Evolutionary conservation across 495 filamentous ascomycete genomes (phyloP).

Genomic region (Podospora appendiculata): DNA sequence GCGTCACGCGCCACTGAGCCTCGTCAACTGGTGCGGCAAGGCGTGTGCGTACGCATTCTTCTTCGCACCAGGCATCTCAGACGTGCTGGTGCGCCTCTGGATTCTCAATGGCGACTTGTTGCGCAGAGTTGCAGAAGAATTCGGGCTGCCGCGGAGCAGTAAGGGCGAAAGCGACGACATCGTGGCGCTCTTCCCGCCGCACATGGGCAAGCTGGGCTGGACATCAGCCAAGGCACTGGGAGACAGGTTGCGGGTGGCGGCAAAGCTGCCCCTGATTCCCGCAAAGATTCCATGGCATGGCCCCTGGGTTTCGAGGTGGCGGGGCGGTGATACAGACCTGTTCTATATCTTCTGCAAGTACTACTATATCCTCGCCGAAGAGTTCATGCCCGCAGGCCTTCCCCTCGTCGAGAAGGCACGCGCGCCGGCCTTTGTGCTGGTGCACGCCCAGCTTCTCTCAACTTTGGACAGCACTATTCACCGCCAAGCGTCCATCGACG

Average conservation of each 20-base stretch:
- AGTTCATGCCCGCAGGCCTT: conserved; percentile 63
- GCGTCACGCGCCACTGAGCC: conserved; percentile 78
- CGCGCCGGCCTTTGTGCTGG: conserved; percentile 71
- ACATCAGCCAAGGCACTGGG: conserved; percentile 55
- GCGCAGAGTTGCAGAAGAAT: conserved; percentile 62
- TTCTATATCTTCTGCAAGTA: conserved; percentile 93
- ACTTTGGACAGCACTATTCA: conserved; percentile 82
- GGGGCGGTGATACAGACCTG: conserved; percentile 82
- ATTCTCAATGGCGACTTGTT: conserved; percentile 55
- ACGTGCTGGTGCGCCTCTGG: conserved; percentile 82
- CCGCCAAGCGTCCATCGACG: conserved; percentile 50
- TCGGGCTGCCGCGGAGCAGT: conserved; percentile 42
- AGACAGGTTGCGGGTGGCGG: conserved; percentile 58
- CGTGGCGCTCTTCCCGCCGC: conserved; percentile 61
- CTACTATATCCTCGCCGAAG: conserved; percentile 73
- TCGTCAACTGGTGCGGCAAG: conserved; percentile 92
- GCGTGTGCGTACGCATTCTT: conserved; percentile 94
- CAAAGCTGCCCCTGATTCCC: conserved; percentile 60
- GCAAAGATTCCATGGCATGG: conserved; percentile 77
- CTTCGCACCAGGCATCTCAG: conserved; percentile 84
- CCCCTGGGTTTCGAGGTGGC: conserved; percentile 81
- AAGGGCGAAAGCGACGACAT: conserved; percentile 50
- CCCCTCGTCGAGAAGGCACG: conserved; percentile 55
- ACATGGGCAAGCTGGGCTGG: conserved; percentile 65
- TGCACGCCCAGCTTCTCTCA: conserved; percentile 79